A percentile compares a stretch with the other conserved stretches of the same genome.
Evolutionary conservation across 23 red algal species (phyloP).

Genomic region (Gracilaria caudata): DNA sequence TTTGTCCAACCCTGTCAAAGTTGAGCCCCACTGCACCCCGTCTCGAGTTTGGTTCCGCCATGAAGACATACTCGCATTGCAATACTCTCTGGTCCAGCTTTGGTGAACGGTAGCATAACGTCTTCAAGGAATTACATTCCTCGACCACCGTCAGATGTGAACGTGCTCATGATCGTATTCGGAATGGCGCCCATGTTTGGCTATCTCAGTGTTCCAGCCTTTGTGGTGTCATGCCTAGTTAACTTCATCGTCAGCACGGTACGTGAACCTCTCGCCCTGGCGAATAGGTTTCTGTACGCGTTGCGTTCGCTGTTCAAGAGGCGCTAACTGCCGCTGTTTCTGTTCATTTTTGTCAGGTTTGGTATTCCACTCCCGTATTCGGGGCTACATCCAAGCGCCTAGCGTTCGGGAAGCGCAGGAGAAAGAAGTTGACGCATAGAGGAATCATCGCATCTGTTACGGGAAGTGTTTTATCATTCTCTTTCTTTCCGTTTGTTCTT

Average conservation of each 20-base stretch:
- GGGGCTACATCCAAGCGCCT: neutral
- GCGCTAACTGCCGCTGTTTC: neutral
- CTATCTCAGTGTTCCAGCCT: slow-evolving; percentile 44
- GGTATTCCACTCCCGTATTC: slow-evolving; percentile 55
- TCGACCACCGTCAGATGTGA: slow-evolving; percentile 11
- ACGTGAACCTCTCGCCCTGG: neutral
- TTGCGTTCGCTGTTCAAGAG: neutral
- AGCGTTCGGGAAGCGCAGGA: slow-evolving; percentile 29
- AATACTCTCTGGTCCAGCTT: neutral
- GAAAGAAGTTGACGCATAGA: neutral
- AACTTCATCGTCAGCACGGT: slow-evolving; percentile 35
- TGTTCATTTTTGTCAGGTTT: neutral
- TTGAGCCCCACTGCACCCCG: neutral
- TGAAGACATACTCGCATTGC: neutral
- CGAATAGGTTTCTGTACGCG: too few species aligned
- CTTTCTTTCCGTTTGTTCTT: slow-evolving; percentile 43
- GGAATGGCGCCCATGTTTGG: slow-evolving; percentile 41
- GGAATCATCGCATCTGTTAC: slow-evolving; percentile 1
- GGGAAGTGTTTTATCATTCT: slow-evolving; percentile 10
- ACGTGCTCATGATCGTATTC: neutral
- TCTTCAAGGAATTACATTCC: neutral
- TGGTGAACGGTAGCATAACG: neutral
- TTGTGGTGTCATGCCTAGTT: slow-evolving; percentile 35
- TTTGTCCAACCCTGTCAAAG: neutral
- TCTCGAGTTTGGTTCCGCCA: neutral